Conservation (phyloP, 495 filamentous ascomycete species). For the Penicillium lividum region DNA sequence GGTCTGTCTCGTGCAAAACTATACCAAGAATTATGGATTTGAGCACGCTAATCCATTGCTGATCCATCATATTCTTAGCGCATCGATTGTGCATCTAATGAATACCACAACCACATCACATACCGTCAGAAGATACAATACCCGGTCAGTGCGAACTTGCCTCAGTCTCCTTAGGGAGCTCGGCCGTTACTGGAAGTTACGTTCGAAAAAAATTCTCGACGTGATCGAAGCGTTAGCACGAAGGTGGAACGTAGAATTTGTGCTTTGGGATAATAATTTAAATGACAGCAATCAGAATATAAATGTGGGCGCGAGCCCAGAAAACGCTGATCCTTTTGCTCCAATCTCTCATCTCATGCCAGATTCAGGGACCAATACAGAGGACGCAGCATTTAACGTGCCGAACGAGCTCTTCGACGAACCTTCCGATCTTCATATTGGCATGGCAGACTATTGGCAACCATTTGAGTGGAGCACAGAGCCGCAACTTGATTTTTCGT, state of each 20-base stretch:
- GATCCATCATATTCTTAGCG: conserved; percentile 15
- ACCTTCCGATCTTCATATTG: background rate
- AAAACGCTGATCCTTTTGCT: background rate
- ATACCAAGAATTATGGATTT: conserved; percentile 7
- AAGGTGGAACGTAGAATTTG: background rate
- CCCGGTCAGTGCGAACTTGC: conserved; percentile 8
- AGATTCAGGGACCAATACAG: background rate
- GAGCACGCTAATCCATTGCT: conserved; percentile 11
- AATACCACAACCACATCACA: conserved; percentile 9
- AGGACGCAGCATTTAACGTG: background rate
- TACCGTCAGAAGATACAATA: conserved; percentile 9
- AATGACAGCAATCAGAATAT: background rate
- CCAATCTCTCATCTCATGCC: background rate
- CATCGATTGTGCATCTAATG: conserved; percentile 16
- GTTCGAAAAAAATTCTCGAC: conserved; percentile 1
- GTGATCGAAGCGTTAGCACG: background rate
- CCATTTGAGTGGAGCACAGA: background rate
- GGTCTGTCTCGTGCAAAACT: conserved; percentile 13
- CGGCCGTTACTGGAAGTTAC: conserved; percentile 2
- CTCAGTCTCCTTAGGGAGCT: conserved; percentile 1
- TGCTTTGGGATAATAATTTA: background rate
- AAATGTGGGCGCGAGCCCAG: background rate
- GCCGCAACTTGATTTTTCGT: background rate
- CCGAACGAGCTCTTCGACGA: background rate
- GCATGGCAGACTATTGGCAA: background rate